Evolutionary conservation across 257 asterid species (phyloP).

Genomic region (Solanum gracilifrons): DNA sequence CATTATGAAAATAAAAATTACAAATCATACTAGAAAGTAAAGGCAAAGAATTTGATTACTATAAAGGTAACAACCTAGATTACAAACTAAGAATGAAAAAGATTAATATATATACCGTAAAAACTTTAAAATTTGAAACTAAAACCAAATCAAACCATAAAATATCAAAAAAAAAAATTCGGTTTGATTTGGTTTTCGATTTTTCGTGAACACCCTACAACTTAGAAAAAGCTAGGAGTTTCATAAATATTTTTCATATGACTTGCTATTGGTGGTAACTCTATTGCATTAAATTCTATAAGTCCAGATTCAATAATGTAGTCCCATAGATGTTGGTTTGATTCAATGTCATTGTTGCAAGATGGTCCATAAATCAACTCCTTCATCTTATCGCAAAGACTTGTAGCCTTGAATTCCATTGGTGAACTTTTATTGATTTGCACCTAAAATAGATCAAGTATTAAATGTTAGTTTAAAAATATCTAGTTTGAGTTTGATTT

Average conservation of each 20-base stretch:
- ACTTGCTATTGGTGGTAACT: not conserved
- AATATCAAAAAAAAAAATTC: not conserved
- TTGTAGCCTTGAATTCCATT: conserved; percentile 4
- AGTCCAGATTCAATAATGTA: conserved; percentile 15
- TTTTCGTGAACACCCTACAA: not conserved
- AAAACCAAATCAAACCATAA: not conserved
- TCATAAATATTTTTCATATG: not conserved
- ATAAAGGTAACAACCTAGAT: not conserved
- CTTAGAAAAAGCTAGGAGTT: not conserved
- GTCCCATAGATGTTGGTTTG: conserved; percentile 24
- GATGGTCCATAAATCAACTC: conserved; percentile 15
- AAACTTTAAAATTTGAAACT: not conserved
- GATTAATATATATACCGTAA: not conserved
- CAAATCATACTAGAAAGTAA: not conserved
- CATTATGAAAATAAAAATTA: not conserved
- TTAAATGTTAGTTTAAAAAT: not conserved
- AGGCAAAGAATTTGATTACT: not conserved
- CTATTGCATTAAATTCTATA: conserved; percentile 11
- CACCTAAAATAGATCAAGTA: not conserved
- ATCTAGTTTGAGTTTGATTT: not conserved
- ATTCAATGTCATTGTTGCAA: conserved; percentile 12
- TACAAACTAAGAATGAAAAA: not conserved
- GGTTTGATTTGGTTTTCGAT: not conserved
- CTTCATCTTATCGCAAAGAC: conserved; percentile 17
- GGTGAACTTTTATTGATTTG: conserved; percentile 18